A percentile compares a stretch with the other conserved stretches of the same genome.
Conservation (phyloP, 176 grass and related monocot genomes). For the Dendrocalamus sinicus region DNA sequence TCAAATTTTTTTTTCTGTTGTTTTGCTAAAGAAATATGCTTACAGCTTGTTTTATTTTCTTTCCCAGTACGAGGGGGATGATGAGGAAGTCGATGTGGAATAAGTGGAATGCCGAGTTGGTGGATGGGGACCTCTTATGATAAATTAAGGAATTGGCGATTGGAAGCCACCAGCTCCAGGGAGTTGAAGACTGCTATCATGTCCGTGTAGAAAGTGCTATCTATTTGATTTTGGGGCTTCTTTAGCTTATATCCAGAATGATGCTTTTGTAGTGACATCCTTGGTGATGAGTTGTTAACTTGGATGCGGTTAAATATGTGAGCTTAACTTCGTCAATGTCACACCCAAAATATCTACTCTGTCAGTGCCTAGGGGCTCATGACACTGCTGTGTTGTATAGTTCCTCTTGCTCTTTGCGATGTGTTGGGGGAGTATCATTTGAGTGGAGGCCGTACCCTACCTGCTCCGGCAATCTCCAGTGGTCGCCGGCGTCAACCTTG, state of each 20-base stretch:
- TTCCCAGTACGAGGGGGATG: conserved; percentile 63
- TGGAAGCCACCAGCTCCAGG: neutral
- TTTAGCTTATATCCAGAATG: neutral
- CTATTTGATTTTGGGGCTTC: conserved; percentile 4
- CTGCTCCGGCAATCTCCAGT: neutral
- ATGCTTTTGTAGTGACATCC: conserved; percentile 16
- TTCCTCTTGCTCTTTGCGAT: neutral
- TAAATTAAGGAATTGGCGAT: conserved; percentile 38
- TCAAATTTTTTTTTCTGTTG: neutral
- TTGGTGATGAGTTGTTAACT: neutral
- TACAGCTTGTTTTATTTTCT: conserved; percentile 15
- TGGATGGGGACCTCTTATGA: conserved; percentile 31
- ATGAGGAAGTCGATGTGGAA: conserved; percentile 70
- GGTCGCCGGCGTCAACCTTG: neutral
- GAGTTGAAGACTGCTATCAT: neutral
- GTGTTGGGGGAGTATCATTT: neutral
- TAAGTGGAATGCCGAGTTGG: conserved; percentile 48
- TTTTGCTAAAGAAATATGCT: conserved; percentile 5
- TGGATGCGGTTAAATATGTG: neutral
- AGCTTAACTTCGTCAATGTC: neutral
- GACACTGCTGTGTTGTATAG: neutral
- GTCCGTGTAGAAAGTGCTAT: conserved; percentile 38
- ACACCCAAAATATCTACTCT: neutral
- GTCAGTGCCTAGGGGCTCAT: neutral
- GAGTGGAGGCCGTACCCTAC: no score